phyloP scores from a whole-genome alignment of 371 early-diverging fungal genomes.

The Phascolomyces articulosus region DNA sequence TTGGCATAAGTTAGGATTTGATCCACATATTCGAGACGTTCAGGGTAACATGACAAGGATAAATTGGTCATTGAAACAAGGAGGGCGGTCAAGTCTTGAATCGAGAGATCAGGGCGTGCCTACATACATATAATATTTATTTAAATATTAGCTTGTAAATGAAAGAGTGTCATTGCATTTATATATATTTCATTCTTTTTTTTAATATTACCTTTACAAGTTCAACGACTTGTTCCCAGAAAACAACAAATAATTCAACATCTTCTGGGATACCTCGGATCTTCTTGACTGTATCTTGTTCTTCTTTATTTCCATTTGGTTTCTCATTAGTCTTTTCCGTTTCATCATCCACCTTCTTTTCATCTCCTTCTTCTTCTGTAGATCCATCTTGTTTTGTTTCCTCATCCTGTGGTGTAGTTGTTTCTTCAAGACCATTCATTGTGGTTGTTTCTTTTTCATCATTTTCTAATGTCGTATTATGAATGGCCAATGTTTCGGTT shows the following conservation, averaged over 20 bases:
- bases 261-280: conserved; percentile 82
- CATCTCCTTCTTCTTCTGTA: conserved; percentile 22
- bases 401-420: too few relatives aligned
- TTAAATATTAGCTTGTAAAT: too few relatives aligned
- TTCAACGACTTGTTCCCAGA: conserved; percentile 92
- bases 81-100: conserved; percentile 89
- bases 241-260: conserved; percentile 89
- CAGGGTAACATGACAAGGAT: conserved; percentile 93
- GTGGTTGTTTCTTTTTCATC: conserved; percentile 11
- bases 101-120: conserved; percentile 84
- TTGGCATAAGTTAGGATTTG: conserved; percentile 85
- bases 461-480: not conserved
- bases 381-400: conserved; percentile 11
- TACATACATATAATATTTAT: not conserved
- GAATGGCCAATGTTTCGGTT: conserved; percentile 14
- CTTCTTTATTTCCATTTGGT: conserved; percentile 13
- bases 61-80: conserved; percentile 85
- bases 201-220: conserved; percentile 72
- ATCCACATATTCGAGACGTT: conserved; percentile 83
- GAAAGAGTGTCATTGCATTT: too few relatives aligned
- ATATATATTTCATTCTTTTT: too few relatives aligned
- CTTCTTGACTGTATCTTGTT: conserved; percentile 34
- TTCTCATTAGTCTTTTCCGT: conserved; percentile 25
- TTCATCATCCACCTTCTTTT: conserved; percentile 16
- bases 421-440: conserved; percentile 10